phyloP scores from a whole-genome alignment of 192 early-diverging fungal species.

The Coemansia sp. region DNA sequence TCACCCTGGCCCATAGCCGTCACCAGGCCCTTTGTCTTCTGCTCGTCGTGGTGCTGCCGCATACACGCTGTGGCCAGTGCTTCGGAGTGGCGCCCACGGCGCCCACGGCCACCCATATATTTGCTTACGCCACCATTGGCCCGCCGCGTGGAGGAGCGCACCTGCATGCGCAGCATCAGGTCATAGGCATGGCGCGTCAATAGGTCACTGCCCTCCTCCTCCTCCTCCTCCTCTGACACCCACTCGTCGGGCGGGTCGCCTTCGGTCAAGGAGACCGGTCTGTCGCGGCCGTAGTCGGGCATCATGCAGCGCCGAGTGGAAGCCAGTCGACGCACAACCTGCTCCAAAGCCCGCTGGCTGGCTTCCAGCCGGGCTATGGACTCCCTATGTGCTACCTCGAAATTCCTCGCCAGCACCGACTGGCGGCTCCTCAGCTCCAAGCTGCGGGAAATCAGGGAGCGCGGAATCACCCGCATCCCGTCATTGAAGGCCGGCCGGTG shows the following conservation, averaged over 20 bases:
- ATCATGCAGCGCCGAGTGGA: neutral
- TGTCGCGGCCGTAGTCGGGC: neutral
- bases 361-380: neutral
- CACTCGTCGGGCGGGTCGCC: conserved; percentile 8
- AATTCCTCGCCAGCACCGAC: neutral
- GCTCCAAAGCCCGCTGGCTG: conserved; percentile 10
- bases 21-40: conserved; percentile 5
- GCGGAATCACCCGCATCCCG: neutral
- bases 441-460: neutral
- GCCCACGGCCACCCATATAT: neutral
- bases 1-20: conserved; percentile 33
- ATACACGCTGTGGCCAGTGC: neutral
- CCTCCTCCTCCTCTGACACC: conserved; percentile 27
- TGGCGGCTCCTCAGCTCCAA: neutral
- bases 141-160: neutral
- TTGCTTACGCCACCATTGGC: neutral
- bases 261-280: too few relatives aligned
- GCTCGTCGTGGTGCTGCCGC: conserved; percentile 5
- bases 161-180: conserved; percentile 6
- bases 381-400: neutral
- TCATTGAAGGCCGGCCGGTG: conserved; percentile 19
- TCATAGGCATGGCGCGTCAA: neutral
- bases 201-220: neutral
- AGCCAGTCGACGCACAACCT: conserved; percentile 9
- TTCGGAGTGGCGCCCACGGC: neutral